Evolutionary conservation across 2,329 filamentous ascomycete species (phyloP), one percentile per base, ranked within the genome.

Genomic region (Xylariaceae sp.): DNA sequence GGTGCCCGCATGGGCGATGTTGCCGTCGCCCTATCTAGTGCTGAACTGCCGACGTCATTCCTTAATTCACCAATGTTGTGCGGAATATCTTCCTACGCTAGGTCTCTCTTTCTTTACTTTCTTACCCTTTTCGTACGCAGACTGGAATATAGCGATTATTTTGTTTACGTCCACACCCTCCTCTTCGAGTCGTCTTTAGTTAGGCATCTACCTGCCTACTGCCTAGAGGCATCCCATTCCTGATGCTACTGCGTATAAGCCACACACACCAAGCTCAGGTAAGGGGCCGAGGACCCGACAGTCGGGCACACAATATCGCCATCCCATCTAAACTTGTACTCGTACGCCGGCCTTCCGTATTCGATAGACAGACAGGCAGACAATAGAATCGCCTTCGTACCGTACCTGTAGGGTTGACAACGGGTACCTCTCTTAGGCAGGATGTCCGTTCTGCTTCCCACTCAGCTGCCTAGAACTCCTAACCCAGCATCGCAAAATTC

Each of bases 1-100:
- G 8, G 37, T 13, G 37, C 11, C 8, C 37, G 37, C 8, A 41
- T 9, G 1, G 49, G 58, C 51, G 61, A 58, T 63, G 57, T 56
- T 57, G 59, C 23, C 51, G 54, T 51, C 41, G 37, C 37, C 37
- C 9, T 10, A 48, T 53, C 50, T 39, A 49, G 53, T 61, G 61
- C 58, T 56, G 61, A 58, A 63, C 60, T 30, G 47, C 53, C 58
- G 50, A 60, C 61, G 61, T 60, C 58, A 63, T 61, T 47, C 41
- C 17, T 30, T 30, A 30, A 30, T 30, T 30, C 23, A 5, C 23
- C 23, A 30, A 30, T 30, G 23, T 2, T 30, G 23, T 30, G 23
- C 5, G 23, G 23, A 30, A 30, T 30, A 5, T 18, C 23, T 30
- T 30, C 23, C 23, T 23, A 30, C 23, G 23, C 23, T 30, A 30